Base-by-base conservation (phyloP, 257 asterid species). In the Paraleonurus japonicus region DNA sequence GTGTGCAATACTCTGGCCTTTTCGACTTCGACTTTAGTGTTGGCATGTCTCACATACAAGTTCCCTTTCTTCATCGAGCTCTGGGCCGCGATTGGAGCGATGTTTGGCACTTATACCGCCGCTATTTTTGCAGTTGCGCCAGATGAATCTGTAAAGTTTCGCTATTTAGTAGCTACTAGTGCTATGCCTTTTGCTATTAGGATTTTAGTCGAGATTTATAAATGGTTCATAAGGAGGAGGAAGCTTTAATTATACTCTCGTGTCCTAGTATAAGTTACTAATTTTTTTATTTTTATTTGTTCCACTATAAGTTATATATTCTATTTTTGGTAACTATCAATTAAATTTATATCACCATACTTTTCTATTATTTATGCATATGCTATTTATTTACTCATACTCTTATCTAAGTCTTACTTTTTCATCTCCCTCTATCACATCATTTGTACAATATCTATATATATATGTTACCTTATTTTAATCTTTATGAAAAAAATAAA, bases 21-120 rank as follows among this genome's bases (percentile, higher is more conserved):
- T 22, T 82, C 86, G 0, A 58, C 79, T 0, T 74, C 83, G 0
- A 64, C 73, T 11, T 68, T 78, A 5, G 62, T 82, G 69, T 17
- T 82, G 16, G 24, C 60, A 0, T 63, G 73, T 13, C 75, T 79
- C 8, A 78, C 86, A 0, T 78, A 59, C 48, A 72, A 71, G 10
- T 79, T 79, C 64, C 86, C 86, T 32, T 79, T 69, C 22, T 45
- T 72, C 7, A 9, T 82, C 2, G 86, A 82, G 70, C 65, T 82
- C 5, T 82, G 81, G 86, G 33, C n/a, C 4, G 77, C 86, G 5
- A 75, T 67, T 1, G 0, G 69, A 30, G 62, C 81, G 3, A 78
- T 78, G 86, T 43, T 33, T 26, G 41, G 12, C 41, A 61, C 86
- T n/a, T 81, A 75, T n/a, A 77, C 74, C 3, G 65, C 80, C 1